phyloP scores from a whole-genome alignment of 306 rosid genomes.

The Erythrophleum fordii region DNA sequence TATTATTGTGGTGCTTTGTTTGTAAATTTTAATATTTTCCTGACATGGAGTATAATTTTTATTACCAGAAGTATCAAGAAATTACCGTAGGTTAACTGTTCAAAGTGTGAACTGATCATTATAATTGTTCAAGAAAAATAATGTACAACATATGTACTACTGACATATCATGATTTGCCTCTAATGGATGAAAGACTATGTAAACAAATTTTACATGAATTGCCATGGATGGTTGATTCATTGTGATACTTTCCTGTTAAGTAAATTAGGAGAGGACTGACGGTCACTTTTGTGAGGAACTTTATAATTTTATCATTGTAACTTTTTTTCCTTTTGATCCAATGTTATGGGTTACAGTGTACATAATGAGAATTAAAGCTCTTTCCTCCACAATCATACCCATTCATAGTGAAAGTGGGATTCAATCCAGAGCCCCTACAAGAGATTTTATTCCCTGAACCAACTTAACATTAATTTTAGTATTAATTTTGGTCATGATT shows the following conservation, averaged over 20 bases:
- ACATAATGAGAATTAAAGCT: background rate
- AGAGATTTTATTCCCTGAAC: conserved; percentile 3
- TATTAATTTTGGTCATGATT: background rate
- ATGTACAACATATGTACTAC: background rate
- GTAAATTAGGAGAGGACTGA: background rate
- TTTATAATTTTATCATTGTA: background rate
- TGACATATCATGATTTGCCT: conserved; percentile 5
- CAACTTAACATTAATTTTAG: conserved; percentile 17
- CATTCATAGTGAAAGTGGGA: background rate
- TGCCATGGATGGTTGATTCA: background rate
- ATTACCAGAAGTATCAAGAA: conserved; percentile 5
- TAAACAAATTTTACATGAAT: background rate
- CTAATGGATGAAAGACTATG: background rate
- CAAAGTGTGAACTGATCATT: background rate
- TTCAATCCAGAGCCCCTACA: conserved; percentile 11
- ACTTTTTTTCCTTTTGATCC: background rate
- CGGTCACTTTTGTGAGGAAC: background rate
- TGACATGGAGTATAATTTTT: conserved; percentile 3
- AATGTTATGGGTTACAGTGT: background rate
- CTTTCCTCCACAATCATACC: background rate
- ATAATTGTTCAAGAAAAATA: background rate
- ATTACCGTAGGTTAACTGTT: background rate
- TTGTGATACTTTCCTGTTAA: background rate
- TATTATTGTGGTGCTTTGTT: background rate
- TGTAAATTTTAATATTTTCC: conserved; percentile 8